Base-by-base conservation (phyloP, 345 rosid species). In the Kernera saxatilis region DNA sequence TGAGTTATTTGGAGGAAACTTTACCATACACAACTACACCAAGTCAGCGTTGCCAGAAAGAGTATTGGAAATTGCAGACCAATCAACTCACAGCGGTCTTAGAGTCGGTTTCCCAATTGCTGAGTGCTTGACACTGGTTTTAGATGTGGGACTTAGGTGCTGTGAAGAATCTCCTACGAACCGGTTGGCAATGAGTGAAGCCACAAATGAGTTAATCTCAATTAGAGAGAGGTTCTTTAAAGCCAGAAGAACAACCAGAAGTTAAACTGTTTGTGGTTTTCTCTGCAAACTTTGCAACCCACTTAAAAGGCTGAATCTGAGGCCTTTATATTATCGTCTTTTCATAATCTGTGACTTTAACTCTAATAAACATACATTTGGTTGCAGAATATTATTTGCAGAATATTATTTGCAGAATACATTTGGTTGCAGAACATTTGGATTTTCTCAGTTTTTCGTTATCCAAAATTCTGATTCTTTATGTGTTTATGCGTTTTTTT, bases 81-180 rank as follows among this genome's bases (percentile, higher is more conserved):
- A 75, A 35, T 27, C 23, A 3, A 41, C 72, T 29, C 32, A 32
- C 2, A 61, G 17, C 3, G 23, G 43, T 62, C 26, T 40, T 2
- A 43, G 67, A 26, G 51, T 26, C 3, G 35, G 54, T 17, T 43
- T 45, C 2, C 40, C 29, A 3, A 3, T 45, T 17, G 30, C 5
- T 14, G 63, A 63, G n/a, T 67, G 70, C 23, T 30, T 69, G 11
- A 32, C 3, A 40, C 5, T 17, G 27, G 26, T 69, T 22, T 21
- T 81, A 6, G 48, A 37, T 15, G 33, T 64, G 23, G 80, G 77
- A 57, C 43, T 64, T 10, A 46, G 40, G 19, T 77, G 81, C 33
- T 77, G 76, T 5, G 36, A 46, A 39, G 78, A 70, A 71, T 58
- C 33, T n/a, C 48, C 69, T 2, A 33, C 32, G 3, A 22, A 67